Percentiles rank a stretch among this genome's conserved stretches.
phyloP scores from a whole-genome alignment of 2,329 filamentous ascomycete species.

The Talaromyces sp. region DNA sequence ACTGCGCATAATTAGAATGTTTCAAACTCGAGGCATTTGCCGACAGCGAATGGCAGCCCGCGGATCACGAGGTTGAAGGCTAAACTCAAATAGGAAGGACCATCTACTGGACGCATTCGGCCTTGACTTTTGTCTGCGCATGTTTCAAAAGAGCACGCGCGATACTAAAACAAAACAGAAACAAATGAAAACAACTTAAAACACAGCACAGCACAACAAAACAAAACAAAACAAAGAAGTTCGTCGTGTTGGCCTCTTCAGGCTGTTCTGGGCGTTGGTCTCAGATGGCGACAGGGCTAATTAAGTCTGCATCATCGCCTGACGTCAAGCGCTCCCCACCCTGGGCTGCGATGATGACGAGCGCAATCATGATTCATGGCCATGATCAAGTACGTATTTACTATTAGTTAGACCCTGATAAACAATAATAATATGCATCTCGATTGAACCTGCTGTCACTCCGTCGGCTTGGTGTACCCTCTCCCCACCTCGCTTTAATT shows the following conservation, averaged over 20 bases:
- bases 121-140: neutral
- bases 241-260: neutral
- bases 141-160: no score
- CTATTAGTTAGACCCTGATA: no score
- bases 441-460: neutral
- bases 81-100: neutral
- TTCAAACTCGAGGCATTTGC: neutral
- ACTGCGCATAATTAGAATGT: neutral
- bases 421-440: no score
- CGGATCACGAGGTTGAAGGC: neutral
- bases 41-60: neutral
- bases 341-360: neutral
- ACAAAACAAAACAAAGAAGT: neutral
- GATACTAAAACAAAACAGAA: neutral
- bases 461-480: no score
- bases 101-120: neutral
- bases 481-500: neutral
- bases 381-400: neutral
- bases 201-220: neutral
- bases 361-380: neutral
- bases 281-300: neutral
- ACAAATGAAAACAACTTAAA: neutral
- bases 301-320: slow-evolving; percentile 1
- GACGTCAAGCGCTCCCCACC: slow-evolving; percentile 9
- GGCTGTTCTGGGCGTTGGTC: neutral